A percentile compares a stretch with the other conserved stretches of the same genome.
Conservation (phyloP, 176 grass and related monocot genomes). For the Aegilops longissima region DNA sequence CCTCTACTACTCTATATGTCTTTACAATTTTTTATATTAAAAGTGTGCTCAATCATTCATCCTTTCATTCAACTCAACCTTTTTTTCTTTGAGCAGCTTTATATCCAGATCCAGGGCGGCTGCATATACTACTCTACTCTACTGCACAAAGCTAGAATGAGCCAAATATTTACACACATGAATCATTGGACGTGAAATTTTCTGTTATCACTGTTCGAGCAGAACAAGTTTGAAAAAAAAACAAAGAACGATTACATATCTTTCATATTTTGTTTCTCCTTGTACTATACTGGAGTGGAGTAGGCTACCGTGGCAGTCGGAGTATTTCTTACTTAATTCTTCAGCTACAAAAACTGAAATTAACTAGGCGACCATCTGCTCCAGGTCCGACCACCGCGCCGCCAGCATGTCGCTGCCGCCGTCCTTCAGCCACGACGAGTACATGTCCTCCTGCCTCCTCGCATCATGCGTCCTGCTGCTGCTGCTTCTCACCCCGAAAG, state of each 20-base stretch:
- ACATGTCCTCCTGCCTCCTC: slow-evolving; percentile 6
- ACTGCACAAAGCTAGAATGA: not conserved
- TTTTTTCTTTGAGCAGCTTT: too few relatives aligned
- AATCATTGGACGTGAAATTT: not conserved
- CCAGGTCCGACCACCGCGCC: slow-evolving; percentile 51
- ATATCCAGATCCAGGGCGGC: too few relatives aligned
- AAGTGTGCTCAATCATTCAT: not conserved
- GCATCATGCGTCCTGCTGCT: not conserved
- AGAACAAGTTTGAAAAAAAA: not conserved
- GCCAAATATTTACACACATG: not conserved
- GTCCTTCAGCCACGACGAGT: slow-evolving; percentile 36
- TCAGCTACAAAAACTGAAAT: not conserved
- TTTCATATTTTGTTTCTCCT: not conserved
- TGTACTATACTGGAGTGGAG: too few relatives aligned
- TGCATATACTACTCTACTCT: too few relatives aligned
- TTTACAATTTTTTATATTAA: not conserved
- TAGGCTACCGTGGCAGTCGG: too few relatives aligned
- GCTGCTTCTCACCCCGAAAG: slow-evolving; percentile 42
- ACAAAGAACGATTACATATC: not conserved
- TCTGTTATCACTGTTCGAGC: not conserved
- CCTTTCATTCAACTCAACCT: too few relatives aligned
- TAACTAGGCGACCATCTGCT: slow-evolving; percentile 43
- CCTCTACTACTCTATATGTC: not conserved
- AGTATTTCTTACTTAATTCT: not conserved
- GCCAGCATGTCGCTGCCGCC: slow-evolving; percentile 33